Evolutionary conservation across 2,329 filamentous ascomycete species (phyloP), one percentile per base, ranked within the genome.

Genomic region (Fusarium armeniacum): DNA sequence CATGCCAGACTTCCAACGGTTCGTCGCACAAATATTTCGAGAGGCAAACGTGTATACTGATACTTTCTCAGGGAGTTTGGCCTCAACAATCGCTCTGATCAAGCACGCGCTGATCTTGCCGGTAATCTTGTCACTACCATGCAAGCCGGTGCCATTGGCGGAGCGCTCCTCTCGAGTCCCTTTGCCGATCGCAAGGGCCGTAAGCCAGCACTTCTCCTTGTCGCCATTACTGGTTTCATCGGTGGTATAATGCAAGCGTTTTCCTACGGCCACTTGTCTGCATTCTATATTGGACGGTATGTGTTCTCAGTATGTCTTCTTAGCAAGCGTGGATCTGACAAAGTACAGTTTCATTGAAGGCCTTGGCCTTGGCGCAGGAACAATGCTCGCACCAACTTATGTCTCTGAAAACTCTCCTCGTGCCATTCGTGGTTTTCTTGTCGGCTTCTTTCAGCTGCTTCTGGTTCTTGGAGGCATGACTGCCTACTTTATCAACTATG

Each of bases 371-470:
- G 83, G 82, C 18, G 82, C 81, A 51, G 83, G 84, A 40, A 85
- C 84, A 36, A 88, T 88, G 82, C 83, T 89, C 58, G 86, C 85
- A 5, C 87, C 87, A 4, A 82, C 87, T 1, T 90, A 89, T 75
- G 86, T 90, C 33, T 84, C 86, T 0, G 88, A 90, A 72, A 89
- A 87, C 68, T 80, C 86, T 4, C 87, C 87, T 5, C 83, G 85
- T 41, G 85, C 84, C 35, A 88, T 89, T 61, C 85, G 88, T 40
- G 88, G 87, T 15, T 84, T 85, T 56, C 79, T 90, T 0, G 87
- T 86, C 1, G 87, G 87, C 62, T 83, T 89, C 62, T 90, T 89
- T 72, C 86, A 89, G 66, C 82, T 89, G 11, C 87, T 88, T 72
- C 81, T 87, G 43, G 84, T 85, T 13, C 81, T 81, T 30, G 84